Evolutionary conservation across 768 basidiomycete genomes (phyloP), one percentile per base, ranked within the genome.

Genomic region (Lactifluus volemus): DNA sequence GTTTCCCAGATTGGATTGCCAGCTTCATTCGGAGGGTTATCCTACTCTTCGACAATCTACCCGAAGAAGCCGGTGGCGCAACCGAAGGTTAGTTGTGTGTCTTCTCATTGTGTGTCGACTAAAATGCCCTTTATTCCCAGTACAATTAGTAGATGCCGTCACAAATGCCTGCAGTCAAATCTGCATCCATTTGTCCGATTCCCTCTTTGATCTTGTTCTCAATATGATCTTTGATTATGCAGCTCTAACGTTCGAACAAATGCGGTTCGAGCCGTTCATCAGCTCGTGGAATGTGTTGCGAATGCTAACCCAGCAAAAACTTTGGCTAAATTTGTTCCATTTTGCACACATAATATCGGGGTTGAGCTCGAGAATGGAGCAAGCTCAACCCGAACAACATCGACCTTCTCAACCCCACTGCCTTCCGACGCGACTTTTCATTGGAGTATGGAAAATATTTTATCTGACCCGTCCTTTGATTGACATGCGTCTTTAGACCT

Each of bases 401-500:
- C 86, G 2, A 76, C 80, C 36, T 69, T 71, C 30, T 84, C 86
- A 3, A 78, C 78, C 1, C 84, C 86, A 1, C 73, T 89, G 44
- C 84, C 88, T 3, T 86, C 88, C 1, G 91, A 93, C 71, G 88
- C 88, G 4, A 91, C 90, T 17, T 76, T 96, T 53, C 91, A 94
- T 67, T 92, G 90, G 88, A 90, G 88, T 89, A 72, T 58, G 84
- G 71, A 19, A 39, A 39, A 58, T 39, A 60, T 44, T 19, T 8
- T 25, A 14, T 48, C 8, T 34, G 25, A 51, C 25, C 21, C 56
- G 25, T 11, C 19, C n/a, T 19, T 38, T 39, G 12, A 49, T 45
- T 61, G 25, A 68, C 42, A 30, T 38, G 19, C n/a, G 41, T 71
- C 52, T 59, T 47, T 63, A 88, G 87, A 89, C 74, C 74, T 90